A percentile compares a stretch with the other conserved stretches of the same genome.
These are phyloP conservation scores for Chlamydomonas sp. DNA, from an alignment of 139 green algal genomes.

Conservation along the genomic window DNA sequence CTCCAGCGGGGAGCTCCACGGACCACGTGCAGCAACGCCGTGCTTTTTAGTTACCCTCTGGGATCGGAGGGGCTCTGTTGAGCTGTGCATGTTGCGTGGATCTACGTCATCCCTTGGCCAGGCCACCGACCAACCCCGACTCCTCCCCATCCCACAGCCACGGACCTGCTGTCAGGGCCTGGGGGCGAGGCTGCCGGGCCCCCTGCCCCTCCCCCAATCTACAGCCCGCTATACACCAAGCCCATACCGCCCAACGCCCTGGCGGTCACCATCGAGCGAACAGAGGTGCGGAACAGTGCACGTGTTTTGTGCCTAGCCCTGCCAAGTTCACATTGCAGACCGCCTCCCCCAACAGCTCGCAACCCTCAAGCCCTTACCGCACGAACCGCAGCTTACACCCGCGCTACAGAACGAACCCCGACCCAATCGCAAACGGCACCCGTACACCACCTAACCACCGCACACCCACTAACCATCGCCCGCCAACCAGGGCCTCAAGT, in stretches of 20 bases:
- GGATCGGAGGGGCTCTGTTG: too few species aligned
- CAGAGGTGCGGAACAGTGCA: background rate
- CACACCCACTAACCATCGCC: background rate
- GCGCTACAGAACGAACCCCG: too few species aligned
- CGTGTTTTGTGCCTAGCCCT: background rate
- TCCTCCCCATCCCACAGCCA: background rate
- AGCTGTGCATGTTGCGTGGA: too few species aligned
- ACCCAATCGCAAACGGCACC: background rate
- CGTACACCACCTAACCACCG: background rate
- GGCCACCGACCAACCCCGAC: too few species aligned
- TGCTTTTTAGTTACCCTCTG: too few species aligned
- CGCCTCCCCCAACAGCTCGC: background rate
- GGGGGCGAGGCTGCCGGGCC: background rate
- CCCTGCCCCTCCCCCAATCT: constrained; percentile 5
- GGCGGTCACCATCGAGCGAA: constrained; percentile 35
- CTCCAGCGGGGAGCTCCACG: too few species aligned
- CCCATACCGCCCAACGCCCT: constrained; percentile 46
- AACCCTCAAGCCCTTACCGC: too few species aligned
- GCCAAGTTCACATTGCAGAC: background rate
- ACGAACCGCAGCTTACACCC: too few species aligned
- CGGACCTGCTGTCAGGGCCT: background rate
- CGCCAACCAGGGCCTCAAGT: background rate
- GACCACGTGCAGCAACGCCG: too few species aligned
- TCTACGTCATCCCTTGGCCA: background rate
- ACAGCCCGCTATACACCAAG: constrained; percentile 53